These are phyloP conservation scores for Colletotrichum endophyticum DNA, from an alignment of 2,329 filamentous ascomycete species.

Conservation along the genomic window DNA sequence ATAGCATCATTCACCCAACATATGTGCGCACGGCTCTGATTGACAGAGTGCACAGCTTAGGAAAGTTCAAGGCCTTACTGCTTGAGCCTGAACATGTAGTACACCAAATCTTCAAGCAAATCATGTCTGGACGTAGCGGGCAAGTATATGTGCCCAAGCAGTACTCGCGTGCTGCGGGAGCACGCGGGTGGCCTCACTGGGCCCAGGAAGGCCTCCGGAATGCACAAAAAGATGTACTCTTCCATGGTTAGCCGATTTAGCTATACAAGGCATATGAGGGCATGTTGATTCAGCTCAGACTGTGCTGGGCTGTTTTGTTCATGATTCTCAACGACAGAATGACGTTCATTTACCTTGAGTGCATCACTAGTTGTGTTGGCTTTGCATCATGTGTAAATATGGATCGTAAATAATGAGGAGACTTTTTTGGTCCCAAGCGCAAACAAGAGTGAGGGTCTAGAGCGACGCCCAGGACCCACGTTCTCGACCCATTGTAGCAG, in stretches of 20 bases:
- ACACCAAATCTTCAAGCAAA: background rate
- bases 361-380: background rate
- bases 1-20: background rate
- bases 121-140: conserved; percentile 9
- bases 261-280: background rate
- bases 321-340: background rate
- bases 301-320: background rate
- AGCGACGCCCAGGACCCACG: background rate
- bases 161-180: background rate
- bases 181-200: background rate
- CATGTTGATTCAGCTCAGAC: background rate
- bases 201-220: background rate
- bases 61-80: background rate
- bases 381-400: background rate
- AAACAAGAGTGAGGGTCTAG: background rate
- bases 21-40: conserved; percentile 8
- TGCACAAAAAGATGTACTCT: background rate
- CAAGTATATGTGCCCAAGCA: background rate
- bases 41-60: background rate
- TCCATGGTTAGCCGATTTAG: background rate
- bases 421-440: background rate
- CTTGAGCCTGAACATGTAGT: conserved; percentile 7
- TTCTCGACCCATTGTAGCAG: background rate
- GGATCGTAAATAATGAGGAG: background rate
- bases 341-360: background rate